Base-by-base conservation (phyloP, 2,329 filamentous ascomycete genomes). In the Fusarium sp. region DNA sequence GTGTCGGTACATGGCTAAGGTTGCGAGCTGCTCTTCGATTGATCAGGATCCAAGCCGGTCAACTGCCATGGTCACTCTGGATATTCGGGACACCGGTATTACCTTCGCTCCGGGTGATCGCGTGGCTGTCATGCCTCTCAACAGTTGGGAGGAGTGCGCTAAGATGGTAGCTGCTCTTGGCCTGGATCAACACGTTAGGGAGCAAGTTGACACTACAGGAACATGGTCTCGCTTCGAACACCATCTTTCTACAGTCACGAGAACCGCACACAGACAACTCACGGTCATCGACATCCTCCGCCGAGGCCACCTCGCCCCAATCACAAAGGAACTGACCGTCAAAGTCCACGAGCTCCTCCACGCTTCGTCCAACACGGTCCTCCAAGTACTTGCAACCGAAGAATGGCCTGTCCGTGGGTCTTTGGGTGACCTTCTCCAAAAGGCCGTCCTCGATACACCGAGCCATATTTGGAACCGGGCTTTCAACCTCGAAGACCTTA, bases 51-150 rank as follows among this genome's bases (percentile, higher is more conserved):
- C 82, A 0, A 81, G 81, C 13, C 80, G 86, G 8, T 85, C 84
- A 1, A 87, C 88, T 60, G 84, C 85, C 2, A 82, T 84, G 71
- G 85, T 89, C 6, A 88, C 85, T 0, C 80, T 89, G 17, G 87
- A 89, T 70, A 84, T 89, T 4, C 83, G 85, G 24, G 83, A 89
- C 54, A 88, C 87, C 0, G 87, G 87, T 2, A 86, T 89, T 50
- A 88, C 87, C 0, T 89, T 88, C 62, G 82, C 85, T 55, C 87
- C 87, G 0, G 87, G 87, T 0, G 87, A 89, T 59, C 83, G 87
- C 10, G 81, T 89, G 11, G 87, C 87, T 0, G 80, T 89, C 5
- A 89, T 89, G 87, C 87, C 87, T 0, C 82, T 89, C 22, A 89
- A 89, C 63, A 84, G 81, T 62, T 89, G 86, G 87, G 83, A 85